Evolutionary conservation across 2,329 filamentous ascomycete species (phyloP), one percentile per base, ranked within the genome.

Genomic region (Penicillium occitanis): DNA sequence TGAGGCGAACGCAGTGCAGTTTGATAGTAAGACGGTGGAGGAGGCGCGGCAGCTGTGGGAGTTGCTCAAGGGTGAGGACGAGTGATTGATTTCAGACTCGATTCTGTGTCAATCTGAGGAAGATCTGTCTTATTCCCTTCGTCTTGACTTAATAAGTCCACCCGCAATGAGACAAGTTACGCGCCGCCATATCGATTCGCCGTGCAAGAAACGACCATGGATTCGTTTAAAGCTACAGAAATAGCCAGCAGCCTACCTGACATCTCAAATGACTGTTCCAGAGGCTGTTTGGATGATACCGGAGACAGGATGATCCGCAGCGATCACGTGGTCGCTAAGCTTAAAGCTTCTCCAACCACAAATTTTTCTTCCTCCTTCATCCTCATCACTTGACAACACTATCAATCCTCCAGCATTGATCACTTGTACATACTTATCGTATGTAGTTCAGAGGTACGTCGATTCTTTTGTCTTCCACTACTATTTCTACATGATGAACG

Each of bases 1-100:
- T n/a, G 58, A 37, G 8, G 51, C 48, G 28, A 65, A 69, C 8
- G 37, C 64, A 11, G 68, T 50, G 14, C 61, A 46, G 3, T 19
- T 68, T 40, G 68, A 72, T 42, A 66, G 71, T 57, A 69, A 72
- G 30, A 53, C 68, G 3, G 50, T 71, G 42, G 73, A 77, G 40
- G 70, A 78, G 35, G 73, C 76, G 11, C 73, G 69, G 35, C 66
- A 74, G 48, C 64, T 81, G 19, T 82, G 80, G 80, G 71, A 77
- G 44, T 71, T 80, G 10, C 66, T 82, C 33, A 74, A 78, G 51
- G 75, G 76, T 11, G 72, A 77, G 19, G 70, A 71, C n/a, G 66
- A 69, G 33, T 61, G 44, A 61, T n/a, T n/a, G 28, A 4, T 19
- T n/a, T 14, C 13, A 28, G 2, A n/a, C 1, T 35, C 1, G 19